These are phyloP conservation scores for Penicillium sp. DNA, from an alignment of 2,329 filamentous ascomycete species.

Conservation along the genomic window DNA sequence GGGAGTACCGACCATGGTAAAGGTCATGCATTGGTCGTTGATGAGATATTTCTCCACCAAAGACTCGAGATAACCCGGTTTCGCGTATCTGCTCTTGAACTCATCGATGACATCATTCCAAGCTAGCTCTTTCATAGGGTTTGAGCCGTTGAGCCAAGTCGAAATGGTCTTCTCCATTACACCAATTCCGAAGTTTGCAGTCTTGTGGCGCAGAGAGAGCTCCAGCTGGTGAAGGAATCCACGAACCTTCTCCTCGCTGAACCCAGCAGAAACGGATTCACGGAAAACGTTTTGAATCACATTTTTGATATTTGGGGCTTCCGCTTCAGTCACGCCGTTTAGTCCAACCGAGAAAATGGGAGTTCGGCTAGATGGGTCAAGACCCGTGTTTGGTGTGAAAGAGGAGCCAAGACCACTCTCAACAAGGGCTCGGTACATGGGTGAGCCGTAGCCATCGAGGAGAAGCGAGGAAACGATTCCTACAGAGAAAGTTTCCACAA, in stretches of 20 bases:
- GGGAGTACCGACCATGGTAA: conserved; percentile 87
- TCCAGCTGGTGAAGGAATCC: conserved; percentile 93
- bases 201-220: conserved; percentile 92
- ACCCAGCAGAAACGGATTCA: conserved; percentile 70
- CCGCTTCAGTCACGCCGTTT: conserved; percentile 79
- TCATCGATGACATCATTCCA: conserved; percentile 86
- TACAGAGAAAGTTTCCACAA: conserved; percentile 84
- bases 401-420: conserved; percentile 88
- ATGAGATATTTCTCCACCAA: conserved; percentile 87
- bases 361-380: conserved; percentile 72
- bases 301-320: conserved; percentile 73
- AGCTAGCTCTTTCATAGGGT: conserved; percentile 84
- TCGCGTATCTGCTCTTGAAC: conserved; percentile 73
- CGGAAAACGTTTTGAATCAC: conserved; percentile 70
- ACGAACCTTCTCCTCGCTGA: conserved; percentile 86
- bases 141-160: conserved; percentile 92
- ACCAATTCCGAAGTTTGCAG: conserved; percentile 87
- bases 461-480: conserved; percentile 78
- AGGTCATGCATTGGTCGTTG: conserved; percentile 81
- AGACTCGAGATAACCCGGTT: conserved; percentile 77
- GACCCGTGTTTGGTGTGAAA: conserved; percentile 92
- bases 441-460: conserved; percentile 93
- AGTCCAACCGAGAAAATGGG: conserved; percentile 89
- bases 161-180: conserved; percentile 85
- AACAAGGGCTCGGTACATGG: conserved; percentile 82